A percentile compares a stretch with the other conserved stretches of the same genome.
phyloP scores from a whole-genome alignment of 495 filamentous ascomycete species.

The Lophiotrema nucula region DNA sequence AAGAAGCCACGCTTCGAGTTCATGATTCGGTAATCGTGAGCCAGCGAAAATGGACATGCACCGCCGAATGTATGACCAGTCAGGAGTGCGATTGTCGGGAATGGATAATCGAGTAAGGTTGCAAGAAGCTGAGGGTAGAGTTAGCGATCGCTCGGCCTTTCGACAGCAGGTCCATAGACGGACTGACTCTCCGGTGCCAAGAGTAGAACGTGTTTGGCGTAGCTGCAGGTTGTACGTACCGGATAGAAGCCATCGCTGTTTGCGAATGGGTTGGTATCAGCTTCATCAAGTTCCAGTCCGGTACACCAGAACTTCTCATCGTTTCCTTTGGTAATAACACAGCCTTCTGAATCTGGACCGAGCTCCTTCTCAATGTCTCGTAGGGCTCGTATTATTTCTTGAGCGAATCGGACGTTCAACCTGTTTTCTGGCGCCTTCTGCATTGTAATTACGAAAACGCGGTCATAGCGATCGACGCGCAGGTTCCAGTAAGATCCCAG shows the following conservation, averaged over 20 bases:
- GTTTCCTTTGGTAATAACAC: conserved; percentile 49
- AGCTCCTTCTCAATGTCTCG: conserved; percentile 45
- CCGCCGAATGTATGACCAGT: conserved; percentile 56
- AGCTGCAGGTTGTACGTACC: no score
- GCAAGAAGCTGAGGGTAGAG: conserved; percentile 40
- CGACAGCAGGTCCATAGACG: no score
- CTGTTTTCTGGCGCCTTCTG: conserved; percentile 52
- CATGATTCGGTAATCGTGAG: conserved; percentile 55
- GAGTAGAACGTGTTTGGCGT: no score
- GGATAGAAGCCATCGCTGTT: conserved; percentile 54
- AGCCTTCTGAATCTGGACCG: conserved; percentile 46
- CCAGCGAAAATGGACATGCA: conserved; percentile 49
- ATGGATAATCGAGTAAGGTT: conserved; percentile 54
- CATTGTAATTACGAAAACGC: conserved; percentile 53
- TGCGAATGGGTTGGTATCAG: conserved; percentile 49
- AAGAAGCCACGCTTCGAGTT: conserved; percentile 51
- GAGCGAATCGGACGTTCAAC: conserved; percentile 47
- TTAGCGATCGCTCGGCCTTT: no score
- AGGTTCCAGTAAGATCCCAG: conserved; percentile 33
- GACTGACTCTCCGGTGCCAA: no score
- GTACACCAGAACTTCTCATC: conserved; percentile 56
- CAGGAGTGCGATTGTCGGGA: conserved; percentile 51
- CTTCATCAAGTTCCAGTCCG: conserved; percentile 52
- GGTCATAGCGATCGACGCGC: conserved; percentile 37
- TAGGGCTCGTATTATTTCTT: conserved; percentile 51